Base-by-base conservation (phyloP, 2,329 filamentous ascomycete species). In the Phaeosphaeria sp. region DNA sequence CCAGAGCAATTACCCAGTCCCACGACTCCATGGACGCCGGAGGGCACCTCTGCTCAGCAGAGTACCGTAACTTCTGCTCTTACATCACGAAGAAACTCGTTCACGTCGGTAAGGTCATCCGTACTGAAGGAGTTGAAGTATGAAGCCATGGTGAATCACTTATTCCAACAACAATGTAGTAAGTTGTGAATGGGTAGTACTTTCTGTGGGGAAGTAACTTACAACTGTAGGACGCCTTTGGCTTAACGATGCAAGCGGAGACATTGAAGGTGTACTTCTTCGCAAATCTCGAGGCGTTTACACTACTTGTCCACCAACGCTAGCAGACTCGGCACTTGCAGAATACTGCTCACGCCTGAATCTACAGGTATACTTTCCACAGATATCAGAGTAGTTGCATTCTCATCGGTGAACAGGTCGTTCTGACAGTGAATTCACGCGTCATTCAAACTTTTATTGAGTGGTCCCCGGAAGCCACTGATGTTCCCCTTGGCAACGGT, bases 91-190 rank as follows among this genome's bases (percentile, higher is more conserved):
- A 60, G 65, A 42, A 66, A 63, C 43, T 71, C 67, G 11, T 56
- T 64, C 41, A 57, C 56, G 41, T 54, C 65, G 21, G 41, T 54
- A 48, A 58, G 57, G 23, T 63, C 60, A 4, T 46, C 54, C 2
- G 54, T 66, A 11, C 62, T 67, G 59, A 88, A 91, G 58, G 89
- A 91, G 61, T 90, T 92, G 77, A 91, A 90, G 76, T 88, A 92
- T 70, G 90, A 93, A 75, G 89, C 93, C 59, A 93, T 93, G 90
- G 89, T 91, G 59, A 92, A 91, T 77, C 92, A 91, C 73, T 81
- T 93, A 23, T 92, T 92, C 76, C 90, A 93, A 75, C 89, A 93
- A 73, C 90, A 92, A 77, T 92, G 89, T 70, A 85, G 60, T 63
- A 53, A 61, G 60, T 63, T 15, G 27, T 9, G n/a, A 33, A 21